Conservation (phyloP, 768 basidiomycete species). For the Rhodotorula babjevae region DNA sequence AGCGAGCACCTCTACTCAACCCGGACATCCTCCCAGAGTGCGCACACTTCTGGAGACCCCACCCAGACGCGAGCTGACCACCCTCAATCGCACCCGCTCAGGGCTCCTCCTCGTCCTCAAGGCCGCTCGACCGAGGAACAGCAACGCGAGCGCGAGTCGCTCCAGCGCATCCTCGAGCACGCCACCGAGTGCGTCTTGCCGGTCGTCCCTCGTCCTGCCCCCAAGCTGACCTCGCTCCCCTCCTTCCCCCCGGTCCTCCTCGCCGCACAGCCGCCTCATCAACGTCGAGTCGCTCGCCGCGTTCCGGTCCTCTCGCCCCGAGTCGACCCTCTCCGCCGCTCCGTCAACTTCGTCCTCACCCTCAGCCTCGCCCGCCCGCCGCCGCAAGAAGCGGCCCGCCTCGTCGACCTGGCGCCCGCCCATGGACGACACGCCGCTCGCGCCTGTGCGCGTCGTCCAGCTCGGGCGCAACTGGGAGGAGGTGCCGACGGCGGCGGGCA, state of each 20-base stretch:
- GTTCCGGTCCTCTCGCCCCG: not conserved
- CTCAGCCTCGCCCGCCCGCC: not conserved
- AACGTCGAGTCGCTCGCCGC: slow-evolving; percentile 11
- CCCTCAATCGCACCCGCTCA: not conserved
- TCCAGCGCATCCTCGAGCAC: slow-evolving; percentile 7
- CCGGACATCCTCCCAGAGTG: slow-evolving; percentile 29
- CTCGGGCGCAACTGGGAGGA: slow-evolving; percentile 6
- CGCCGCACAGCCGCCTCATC: slow-evolving; percentile 14
- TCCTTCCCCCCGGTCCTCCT: not conserved
- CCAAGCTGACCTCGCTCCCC: not conserved
- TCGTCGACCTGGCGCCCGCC: not conserved
- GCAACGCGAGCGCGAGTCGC: slow-evolving; percentile 1
- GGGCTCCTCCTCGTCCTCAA: slow-evolving; percentile 16
- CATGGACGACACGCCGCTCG: not conserved
- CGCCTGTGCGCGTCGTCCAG: slow-evolving; percentile 20
- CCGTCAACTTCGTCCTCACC: not conserved
- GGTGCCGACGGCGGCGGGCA: no score
- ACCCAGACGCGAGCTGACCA: not conserved
- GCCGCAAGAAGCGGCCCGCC: not conserved
- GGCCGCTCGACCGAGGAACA: slow-evolving; percentile 15
- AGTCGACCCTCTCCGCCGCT: not conserved
- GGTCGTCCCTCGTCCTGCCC: not conserved
- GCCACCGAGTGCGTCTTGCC: slow-evolving; percentile 5
- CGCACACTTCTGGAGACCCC: no score
- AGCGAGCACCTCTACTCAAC: slow-evolving; percentile 20